Evolutionary conservation across 129 eudicot species (phyloP), one percentile per base, ranked within the genome.

Genomic region (Erigeron canadensis): DNA sequence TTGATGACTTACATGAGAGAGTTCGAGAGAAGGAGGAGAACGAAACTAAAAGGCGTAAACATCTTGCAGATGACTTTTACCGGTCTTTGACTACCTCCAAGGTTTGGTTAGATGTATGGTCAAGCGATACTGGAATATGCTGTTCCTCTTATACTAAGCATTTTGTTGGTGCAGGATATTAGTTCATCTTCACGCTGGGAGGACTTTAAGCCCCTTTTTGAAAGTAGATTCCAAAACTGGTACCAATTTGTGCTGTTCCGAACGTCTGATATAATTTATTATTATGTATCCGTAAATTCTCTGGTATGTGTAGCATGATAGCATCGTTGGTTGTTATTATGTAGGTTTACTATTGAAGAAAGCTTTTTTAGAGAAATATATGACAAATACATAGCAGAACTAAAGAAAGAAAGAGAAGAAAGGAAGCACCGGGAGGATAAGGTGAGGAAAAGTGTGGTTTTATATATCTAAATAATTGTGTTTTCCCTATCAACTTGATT

Each of bases 31-130:
- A 78, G 77, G 98, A 94, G 76, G 98, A 87, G 74, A 94, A 94
- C 75, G 98, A 94, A 84, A 84, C 86, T 51, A 94, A 89, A 85
- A 89, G 71, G 84, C 96, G 92, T 67, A 87, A 87, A 80, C 98
- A 95, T 74, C 84, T 83, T 61, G 87, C 83, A 37, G 96, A 94
- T 28, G 93, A 87, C 59, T 82, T 89, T 28, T 84, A 85, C 70
- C 73, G 63, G 12, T 80, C 83, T 77, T 74, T 94, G 54, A 82
- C 76, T 67, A 72, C 81, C 67, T 86, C 82, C 45, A 94, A 94
- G 98, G 98, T 94, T 69, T 66, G 28, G 18, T 39, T 44, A 8
- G 38, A 45, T 68, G 23, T 71, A 28, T 74, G 44, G 50, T 46
- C 50, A 10, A 41, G 50, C 51, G 51, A 42, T 18, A 21, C 37